Evolutionary conservation across 306 rosid genomes (phyloP), one percentile per base, ranked within the genome.

Genomic region (Inga leiocalycina): DNA sequence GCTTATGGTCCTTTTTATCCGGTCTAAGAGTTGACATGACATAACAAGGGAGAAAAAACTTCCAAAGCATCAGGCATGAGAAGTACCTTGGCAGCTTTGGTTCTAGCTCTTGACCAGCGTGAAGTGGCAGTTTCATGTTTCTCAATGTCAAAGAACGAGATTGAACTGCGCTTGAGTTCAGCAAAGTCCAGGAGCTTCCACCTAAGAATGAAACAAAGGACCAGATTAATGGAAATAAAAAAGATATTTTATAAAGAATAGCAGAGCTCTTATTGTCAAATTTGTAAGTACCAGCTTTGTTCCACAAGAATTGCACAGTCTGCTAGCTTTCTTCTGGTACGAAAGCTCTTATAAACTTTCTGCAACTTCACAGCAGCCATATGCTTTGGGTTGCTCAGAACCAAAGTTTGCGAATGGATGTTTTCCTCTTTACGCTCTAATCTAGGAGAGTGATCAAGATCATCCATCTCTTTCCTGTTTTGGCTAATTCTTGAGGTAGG

Each of bases 261-360:
- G 44, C 8, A 81, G 43, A 67, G 22, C 10, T 39, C 24, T 19
- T 73, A 39, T 68, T 27, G 20, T 32, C 24, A 24, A 54, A 35
- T 35, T 17, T 54, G 71, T 27, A 14, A 68, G 22, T 84, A 91
- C 95, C 95, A 89, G 92, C 95, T 88, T 67, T 91, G 93, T 78
- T 91, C 95, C 79, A 89, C 89, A 48, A 91, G 95, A 75, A 91
- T 92, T 27, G 95, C 95, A 83, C 95, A 91, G 81, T 91, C 95
- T 71, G 95, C 95, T 16, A 91, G 80, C 88, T 89, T 91, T 71
- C 95, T 80, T 84, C 95, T 84, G 49, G 93, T 91, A 59, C 95
- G 88, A 65, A 91, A 91, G 87, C 95, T 91, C 89, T 91, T 91
- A 81, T 91, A 91, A 67, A 91, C 95, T 80, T 91, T 91, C 81